Evolutionary conservation across 352 stramenopile genomes (phyloP).

Genomic region (Paralagenidium karlingii): DNA sequence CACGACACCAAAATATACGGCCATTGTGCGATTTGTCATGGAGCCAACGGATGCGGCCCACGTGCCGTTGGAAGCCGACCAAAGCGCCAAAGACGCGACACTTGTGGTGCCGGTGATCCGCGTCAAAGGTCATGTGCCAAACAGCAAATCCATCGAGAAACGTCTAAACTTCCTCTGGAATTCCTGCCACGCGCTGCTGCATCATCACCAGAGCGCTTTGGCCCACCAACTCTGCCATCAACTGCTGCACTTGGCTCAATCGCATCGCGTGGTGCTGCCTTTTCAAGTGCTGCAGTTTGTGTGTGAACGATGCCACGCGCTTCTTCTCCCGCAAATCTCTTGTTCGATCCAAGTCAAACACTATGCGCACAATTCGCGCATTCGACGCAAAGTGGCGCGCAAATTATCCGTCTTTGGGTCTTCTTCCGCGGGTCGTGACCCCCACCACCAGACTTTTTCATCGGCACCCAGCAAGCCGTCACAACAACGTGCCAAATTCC

Average conservation of each 20-base stretch:
- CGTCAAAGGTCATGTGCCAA: background rate
- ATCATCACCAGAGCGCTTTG: conserved; percentile 12
- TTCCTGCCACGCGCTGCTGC: conserved; percentile 30
- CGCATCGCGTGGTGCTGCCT: conserved; percentile 14
- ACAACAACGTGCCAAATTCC: background rate
- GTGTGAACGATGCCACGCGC: conserved; percentile 41
- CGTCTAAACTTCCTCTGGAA: conserved; percentile 57
- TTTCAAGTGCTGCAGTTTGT: conserved; percentile 40
- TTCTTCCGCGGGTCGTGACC: background rate
- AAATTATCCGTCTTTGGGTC: conserved; percentile 3
- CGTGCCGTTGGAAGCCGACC: background rate
- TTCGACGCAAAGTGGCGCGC: conserved; percentile 37
- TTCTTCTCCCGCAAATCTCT: conserved; percentile 48
- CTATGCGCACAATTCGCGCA: conserved; percentile 15
- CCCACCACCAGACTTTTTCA: conserved; percentile 8
- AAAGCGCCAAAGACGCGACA: background rate
- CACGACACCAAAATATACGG: no score
- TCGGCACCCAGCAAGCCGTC: conserved; percentile 3
- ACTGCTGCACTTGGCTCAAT: conserved; percentile 10
- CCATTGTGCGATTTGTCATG: no score
- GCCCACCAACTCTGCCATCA: conserved; percentile 32
- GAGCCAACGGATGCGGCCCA: no score
- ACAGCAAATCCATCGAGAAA: conserved; percentile 15
- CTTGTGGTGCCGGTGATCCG: background rate
- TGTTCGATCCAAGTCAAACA: conserved; percentile 34